Base-by-base conservation (phyloP, 2,329 filamentous ascomycete species). In the Colletotrichum tamarilloi region DNA sequence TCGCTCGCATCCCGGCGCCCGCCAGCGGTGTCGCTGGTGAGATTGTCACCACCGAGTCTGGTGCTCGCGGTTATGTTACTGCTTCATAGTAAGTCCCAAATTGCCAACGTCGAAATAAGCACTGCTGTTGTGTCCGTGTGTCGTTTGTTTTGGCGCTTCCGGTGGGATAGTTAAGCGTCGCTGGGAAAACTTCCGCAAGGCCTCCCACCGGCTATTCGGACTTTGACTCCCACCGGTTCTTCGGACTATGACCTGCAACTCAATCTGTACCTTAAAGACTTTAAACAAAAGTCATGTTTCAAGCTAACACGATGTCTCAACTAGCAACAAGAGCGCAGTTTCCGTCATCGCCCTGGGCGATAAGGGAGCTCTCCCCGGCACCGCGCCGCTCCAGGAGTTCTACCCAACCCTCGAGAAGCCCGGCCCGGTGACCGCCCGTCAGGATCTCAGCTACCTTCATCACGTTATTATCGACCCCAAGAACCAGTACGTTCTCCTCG, bases 21-120 rank as follows among this genome's bases (percentile, higher is more conserved):
- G 58, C 59, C 35, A 66, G 75, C 73, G 75, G 67, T 55, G 75
- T 76, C 3, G 75, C 74, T 55, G 75, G 72, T 28, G 75, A 76
- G 56, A 75, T 76, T 49, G 55, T 76, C 56, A 76, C 72, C 3
- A 70, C 74, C 16, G 35, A 74, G 22, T 71, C 67, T 53, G 75
- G 75, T 12, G 73, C 59, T 32, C 73, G 74, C 35, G 74, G 72
- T 24, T 76, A 76, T 38, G 68, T 76, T 38, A 72, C 65, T 42
- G 64, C 74, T 26, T 76, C 75, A 9, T 76, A 67, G 75, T 76
- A 24, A 75, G 74, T 76, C 1, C 62, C 30, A 46, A 58, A 19
- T 19, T 19, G 14, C 16, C 38, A 42, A 42, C 38, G 38, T 42
- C 38, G 38, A 42, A 42, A 0, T 42, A 42, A 42, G 38, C 16